phyloP scores from a whole-genome alignment of 495 filamentous ascomycete genomes.

The Staphylotrichum tortipilum region DNA sequence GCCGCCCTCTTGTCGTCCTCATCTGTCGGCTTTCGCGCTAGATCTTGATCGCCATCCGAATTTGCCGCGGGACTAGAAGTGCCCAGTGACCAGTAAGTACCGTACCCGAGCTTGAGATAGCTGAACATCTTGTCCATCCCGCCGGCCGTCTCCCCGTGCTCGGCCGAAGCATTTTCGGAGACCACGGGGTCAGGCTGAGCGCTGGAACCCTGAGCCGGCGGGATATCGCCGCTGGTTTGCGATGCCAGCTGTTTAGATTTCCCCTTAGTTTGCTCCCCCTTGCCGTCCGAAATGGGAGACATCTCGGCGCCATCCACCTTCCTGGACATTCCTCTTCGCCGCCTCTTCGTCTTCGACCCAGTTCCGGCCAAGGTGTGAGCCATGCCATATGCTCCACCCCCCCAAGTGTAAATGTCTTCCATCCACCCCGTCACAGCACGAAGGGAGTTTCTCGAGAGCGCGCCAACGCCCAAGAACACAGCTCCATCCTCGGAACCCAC shows the following conservation, averaged over 20 bases:
- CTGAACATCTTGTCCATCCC: constrained; percentile 37
- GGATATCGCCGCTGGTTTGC: neutral
- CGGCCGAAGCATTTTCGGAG: neutral
- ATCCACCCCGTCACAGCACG: constrained; percentile 68
- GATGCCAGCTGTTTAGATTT: neutral
- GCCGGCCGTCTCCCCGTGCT: constrained; percentile 2
- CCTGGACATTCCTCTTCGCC: neutral
- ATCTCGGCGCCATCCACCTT: neutral
- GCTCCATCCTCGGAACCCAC: constrained; percentile 69
- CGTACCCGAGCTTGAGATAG: constrained; percentile 50
- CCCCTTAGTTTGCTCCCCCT: neutral
- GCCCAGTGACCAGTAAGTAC: constrained; percentile 45
- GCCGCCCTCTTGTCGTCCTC: neutral
- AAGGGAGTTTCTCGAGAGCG: constrained; percentile 55
- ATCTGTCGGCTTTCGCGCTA: neutral
- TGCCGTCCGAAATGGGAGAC: neutral
- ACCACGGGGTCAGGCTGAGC: neutral
- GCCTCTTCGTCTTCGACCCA: neutral
- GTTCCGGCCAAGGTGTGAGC: constrained; percentile 52
- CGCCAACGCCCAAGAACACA: constrained; percentile 70
- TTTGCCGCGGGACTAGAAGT: constrained; percentile 1
- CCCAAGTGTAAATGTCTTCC: constrained; percentile 71
- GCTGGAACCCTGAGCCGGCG: neutral
- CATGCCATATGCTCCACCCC: constrained; percentile 72
- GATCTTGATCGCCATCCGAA: constrained; percentile 3